Conservation (phyloP, 495 filamentous ascomycete species). For the Podospora anserina region DNA sequence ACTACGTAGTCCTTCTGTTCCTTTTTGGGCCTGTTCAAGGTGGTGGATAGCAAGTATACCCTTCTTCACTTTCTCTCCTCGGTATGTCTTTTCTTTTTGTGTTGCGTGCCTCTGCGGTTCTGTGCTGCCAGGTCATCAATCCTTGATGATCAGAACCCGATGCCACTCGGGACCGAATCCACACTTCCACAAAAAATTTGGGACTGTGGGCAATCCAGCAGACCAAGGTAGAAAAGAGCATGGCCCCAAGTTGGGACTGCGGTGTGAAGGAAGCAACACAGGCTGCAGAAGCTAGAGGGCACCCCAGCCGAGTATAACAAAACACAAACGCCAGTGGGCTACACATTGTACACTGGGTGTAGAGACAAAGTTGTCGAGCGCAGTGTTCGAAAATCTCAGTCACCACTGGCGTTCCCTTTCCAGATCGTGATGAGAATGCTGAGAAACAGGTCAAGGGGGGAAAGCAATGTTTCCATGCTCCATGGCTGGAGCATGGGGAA, state of each 20-base stretch:
- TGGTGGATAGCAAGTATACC: not conserved
- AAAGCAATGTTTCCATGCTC: not conserved
- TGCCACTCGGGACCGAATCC: constrained; percentile 24
- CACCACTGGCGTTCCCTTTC: not conserved
- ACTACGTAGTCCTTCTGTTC: not conserved
- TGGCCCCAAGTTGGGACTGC: not conserved
- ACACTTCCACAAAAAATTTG: constrained; percentile 25
- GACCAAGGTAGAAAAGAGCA: not conserved
- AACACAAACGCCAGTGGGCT: not conserved
- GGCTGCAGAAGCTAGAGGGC: not conserved
- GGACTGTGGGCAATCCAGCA: constrained; percentile 17
- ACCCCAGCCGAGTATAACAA: not conserved
- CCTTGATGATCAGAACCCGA: constrained; percentile 3
- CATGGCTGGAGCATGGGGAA: not conserved
- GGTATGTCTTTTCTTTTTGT: constrained; percentile 3
- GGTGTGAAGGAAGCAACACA: not conserved
- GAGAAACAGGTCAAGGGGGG: not conserved
- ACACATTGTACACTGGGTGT: not conserved
- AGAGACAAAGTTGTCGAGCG: not conserved
- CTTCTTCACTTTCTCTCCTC: constrained; percentile 1
- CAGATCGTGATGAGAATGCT: not conserved
- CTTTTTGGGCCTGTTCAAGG: not conserved
- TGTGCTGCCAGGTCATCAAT: constrained; percentile 29
- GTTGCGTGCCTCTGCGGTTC: constrained; percentile 12
- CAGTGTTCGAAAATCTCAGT: not conserved